Evolutionary conservation across 371 early-diverging fungal species (phyloP), one percentile per base, ranked within the genome.

Genomic region (Umbelopsis sp.): DNA sequence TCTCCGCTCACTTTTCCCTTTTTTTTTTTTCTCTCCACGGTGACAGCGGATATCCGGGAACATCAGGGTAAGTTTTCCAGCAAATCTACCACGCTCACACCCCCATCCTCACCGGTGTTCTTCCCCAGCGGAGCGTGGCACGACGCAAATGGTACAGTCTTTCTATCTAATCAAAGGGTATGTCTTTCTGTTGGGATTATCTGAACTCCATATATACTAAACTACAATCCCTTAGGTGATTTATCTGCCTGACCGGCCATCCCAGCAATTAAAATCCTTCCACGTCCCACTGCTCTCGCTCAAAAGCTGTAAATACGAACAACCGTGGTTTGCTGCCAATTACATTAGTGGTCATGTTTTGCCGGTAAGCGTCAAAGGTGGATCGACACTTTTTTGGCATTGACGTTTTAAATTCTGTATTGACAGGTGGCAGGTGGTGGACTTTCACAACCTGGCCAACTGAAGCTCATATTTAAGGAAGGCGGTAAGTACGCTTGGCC

Each of bases 321-420:
- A 86, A 52, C 87, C 87, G 24, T 86, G 87, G 87, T 86, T 86
- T 71, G 81, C 79, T 2, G 84, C 87, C n/a, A 86, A 86, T 66
- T 82, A 78, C 65, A 75, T 84, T n/a, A 50, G 70, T 14, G 81
- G 79, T 12, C 69, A 65, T 18, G 76, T 85, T 2, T 44, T 79
- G 20, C 85, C 85, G 5, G 85, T 84, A 22, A 22, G 22, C 22
- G 22, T 22, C 22, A 22, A 22, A 22, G 22, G 22, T 22, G 22
- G 22, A 22, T 22, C 22, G 22, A 22, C 22, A 22, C 22, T 22
- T 22, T 22, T 22, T 22, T 22, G 22, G 22, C 22, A 22, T 22
- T 22, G 22, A 8, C 5, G 37, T 18, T 53, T 18, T 22, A 24
- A 22, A 1, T 35, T 14, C 41, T 25, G 3, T 14, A 48, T 22